phyloP scores from a whole-genome alignment of 352 stramenopile genomes.

The Phytophthora pseudosyringae region DNA sequence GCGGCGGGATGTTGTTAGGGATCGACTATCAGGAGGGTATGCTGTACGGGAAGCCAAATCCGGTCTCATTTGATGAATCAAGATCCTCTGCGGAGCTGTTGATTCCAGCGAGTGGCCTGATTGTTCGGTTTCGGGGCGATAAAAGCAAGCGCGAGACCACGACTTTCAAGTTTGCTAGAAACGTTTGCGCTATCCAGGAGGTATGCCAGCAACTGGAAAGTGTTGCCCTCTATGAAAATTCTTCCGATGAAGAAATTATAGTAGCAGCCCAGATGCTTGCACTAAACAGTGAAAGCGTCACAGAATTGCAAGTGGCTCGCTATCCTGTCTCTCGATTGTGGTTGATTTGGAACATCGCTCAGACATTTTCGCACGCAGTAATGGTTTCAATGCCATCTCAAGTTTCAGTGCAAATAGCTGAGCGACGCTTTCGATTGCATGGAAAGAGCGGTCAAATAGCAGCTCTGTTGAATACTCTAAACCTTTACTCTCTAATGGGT shows the following conservation, averaged over 20 bases:
- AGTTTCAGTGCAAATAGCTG: conserved; percentile 12
- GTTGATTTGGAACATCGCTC: conserved; percentile 31
- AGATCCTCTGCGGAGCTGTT: not conserved
- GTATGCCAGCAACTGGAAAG: conserved; percentile 15
- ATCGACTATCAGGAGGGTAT: conserved; percentile 21
- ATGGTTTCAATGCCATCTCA: not conserved
- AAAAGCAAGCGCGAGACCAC: not conserved
- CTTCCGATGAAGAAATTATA: conserved; percentile 18
- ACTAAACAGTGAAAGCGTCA: conserved; percentile 12
- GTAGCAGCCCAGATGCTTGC: conserved; percentile 16
- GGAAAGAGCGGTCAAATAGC: conserved; percentile 8
- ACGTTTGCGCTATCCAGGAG: conserved; percentile 4
- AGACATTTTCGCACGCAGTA: conserved; percentile 11
- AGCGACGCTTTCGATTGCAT: conserved; percentile 17
- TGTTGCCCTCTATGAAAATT: conserved; percentile 11
- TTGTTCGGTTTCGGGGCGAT: conserved; percentile 16
- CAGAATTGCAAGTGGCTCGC: conserved; percentile 19
- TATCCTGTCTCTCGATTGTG: conserved; percentile 24
- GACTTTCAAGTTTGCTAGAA: conserved; percentile 20
- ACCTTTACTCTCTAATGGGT: conserved; percentile 20
- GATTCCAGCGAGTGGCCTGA: conserved; percentile 11
- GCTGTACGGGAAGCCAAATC: not conserved
- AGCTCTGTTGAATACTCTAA: conserved; percentile 15
- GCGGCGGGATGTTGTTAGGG: conserved; percentile 33
- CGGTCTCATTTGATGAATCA: not conserved